A percentile compares a stretch with the other conserved stretches of the same genome.
These are phyloP conservation scores for Breviolum minutum DNA, from an alignment of 73 alveolate genomes.

Conservation along the genomic window DNA sequence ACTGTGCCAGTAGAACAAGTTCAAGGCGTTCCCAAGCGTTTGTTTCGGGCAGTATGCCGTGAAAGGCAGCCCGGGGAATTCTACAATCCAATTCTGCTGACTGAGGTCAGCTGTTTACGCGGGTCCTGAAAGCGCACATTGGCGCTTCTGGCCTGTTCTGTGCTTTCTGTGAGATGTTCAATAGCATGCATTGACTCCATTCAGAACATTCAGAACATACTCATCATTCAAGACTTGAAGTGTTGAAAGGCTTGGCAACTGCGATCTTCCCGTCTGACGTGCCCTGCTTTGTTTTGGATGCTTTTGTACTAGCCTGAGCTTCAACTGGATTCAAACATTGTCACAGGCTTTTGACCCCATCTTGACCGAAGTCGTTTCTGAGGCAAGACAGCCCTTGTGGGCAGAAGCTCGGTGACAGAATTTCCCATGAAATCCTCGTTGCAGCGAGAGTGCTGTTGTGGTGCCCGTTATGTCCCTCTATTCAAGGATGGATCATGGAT, in stretches of 20 bases:
- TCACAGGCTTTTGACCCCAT: not conserved
- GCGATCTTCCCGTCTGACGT: constrained; percentile 16
- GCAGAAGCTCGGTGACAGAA: constrained; percentile 5
- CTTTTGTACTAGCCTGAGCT: not conserved
- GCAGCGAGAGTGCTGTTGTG: too few species aligned
- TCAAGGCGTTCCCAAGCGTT: too few species aligned
- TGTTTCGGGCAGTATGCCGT: too few species aligned
- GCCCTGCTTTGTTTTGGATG: constrained; percentile 49
- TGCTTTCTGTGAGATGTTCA: too few species aligned
- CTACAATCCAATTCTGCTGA: not conserved
- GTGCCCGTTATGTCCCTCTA: too few species aligned
- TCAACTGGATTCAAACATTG: too few species aligned
- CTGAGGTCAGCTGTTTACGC: constrained; percentile 17
- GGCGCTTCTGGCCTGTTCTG: not conserved
- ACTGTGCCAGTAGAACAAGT: too few species aligned
- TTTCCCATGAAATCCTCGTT: constrained; percentile 10
- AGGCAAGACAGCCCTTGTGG: constrained; percentile 15
- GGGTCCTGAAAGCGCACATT: constrained; percentile 45
- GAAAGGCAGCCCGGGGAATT: too few species aligned
- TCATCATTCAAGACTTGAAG: not conserved
- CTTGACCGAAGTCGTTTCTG: not conserved
- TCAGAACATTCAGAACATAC: too few species aligned
- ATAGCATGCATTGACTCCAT: too few species aligned
- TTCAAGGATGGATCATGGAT: too few species aligned
- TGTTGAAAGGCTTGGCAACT: constrained; percentile 10